A percentile compares a stretch with the other conserved stretches of the same genome.
Evolutionary conservation across 1,284 basidiomycete species (phyloP).

Genomic region (Malassezia obtusa): DNA sequence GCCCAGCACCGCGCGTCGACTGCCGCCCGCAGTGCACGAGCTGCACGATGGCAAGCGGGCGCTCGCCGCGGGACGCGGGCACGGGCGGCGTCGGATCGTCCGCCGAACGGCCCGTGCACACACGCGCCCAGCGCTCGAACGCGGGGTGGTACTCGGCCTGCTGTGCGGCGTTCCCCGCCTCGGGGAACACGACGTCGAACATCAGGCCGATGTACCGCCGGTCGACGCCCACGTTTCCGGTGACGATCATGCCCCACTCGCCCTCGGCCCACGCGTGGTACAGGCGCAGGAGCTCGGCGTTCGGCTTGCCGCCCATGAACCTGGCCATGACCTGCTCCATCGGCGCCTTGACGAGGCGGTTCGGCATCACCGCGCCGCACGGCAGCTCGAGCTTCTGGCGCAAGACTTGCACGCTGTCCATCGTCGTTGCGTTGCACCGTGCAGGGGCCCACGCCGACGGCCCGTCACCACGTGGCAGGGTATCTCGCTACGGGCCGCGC

Average conservation of each 20-base stretch:
- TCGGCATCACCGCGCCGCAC: conserved; percentile 52
- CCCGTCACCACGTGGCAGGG: background rate
- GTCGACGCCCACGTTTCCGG: conserved; percentile 74
- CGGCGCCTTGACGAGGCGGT: conserved; percentile 53
- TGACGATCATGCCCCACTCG: conserved; percentile 79
- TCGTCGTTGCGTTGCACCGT: background rate
- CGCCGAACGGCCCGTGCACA: conserved; percentile 25
- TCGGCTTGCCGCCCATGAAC: conserved; percentile 34
- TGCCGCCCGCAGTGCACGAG: conserved; percentile 79
- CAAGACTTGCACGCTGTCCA: background rate
- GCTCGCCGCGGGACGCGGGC: conserved; percentile 4
- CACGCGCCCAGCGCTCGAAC: conserved; percentile 30
- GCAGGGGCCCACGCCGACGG: background rate
- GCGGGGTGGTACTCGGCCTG: conserved; percentile 41
- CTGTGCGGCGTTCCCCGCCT: conserved; percentile 17
- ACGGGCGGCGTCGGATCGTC: conserved; percentile 40
- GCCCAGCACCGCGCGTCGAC: conserved; percentile 63
- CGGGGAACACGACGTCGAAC: conserved; percentile 64
- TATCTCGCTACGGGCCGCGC: background rate
- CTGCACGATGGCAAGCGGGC: conserved; percentile 58
- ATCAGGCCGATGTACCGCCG: conserved; percentile 65
- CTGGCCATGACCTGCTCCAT: conserved; percentile 38
- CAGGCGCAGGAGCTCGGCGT: conserved; percentile 55
- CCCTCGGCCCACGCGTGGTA: conserved; percentile 69
- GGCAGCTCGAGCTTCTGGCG: conserved; percentile 53